Percentiles rank a stretch among this genome's conserved stretches.
Conservation (phyloP, 129 eudicot species). For the Chrysanthemum seticuspe region DNA sequence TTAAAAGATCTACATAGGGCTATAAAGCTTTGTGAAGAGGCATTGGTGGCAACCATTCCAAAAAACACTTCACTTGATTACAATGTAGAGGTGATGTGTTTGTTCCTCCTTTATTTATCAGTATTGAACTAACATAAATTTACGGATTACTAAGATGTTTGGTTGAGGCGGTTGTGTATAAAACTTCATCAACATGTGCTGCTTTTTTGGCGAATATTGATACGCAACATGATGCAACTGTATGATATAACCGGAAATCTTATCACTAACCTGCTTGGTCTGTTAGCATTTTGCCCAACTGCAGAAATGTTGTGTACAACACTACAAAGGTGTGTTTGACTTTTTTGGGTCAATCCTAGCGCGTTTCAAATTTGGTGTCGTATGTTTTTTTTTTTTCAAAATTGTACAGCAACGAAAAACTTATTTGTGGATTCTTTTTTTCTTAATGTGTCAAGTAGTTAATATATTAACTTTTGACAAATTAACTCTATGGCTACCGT, state of each 20-base stretch:
- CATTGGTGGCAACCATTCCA: constrained; percentile 84
- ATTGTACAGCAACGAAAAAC: background rate
- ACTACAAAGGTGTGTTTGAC: constrained; percentile 74
- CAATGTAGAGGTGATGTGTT: constrained; percentile 65
- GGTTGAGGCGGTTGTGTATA: constrained; percentile 68
- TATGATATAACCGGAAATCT: constrained; percentile 74
- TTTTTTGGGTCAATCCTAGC: constrained; percentile 13
- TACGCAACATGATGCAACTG: constrained; percentile 59
- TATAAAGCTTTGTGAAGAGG: constrained; percentile 89
- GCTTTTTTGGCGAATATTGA: constrained; percentile 80
- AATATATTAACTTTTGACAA: constrained; percentile 36
- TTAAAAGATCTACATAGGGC: constrained; percentile 85
- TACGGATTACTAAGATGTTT: constrained; percentile 11
- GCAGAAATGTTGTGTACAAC: constrained; percentile 86
- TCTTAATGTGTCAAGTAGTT: no score
- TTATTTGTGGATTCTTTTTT: background rate
- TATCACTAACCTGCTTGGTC: constrained; percentile 94
- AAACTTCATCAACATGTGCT: constrained; percentile 57
- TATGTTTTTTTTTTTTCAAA: background rate
- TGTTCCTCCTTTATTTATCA: background rate
- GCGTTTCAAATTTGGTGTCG: background rate
- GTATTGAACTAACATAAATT: background rate
- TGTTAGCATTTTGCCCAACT: constrained; percentile 98
- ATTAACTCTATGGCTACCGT: constrained; percentile 67
- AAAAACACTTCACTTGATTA: constrained; percentile 63